These are phyloP conservation scores for Candida vartiovaarae DNA, from an alignment of 805 yeast genomes.

Conservation along the genomic window DNA sequence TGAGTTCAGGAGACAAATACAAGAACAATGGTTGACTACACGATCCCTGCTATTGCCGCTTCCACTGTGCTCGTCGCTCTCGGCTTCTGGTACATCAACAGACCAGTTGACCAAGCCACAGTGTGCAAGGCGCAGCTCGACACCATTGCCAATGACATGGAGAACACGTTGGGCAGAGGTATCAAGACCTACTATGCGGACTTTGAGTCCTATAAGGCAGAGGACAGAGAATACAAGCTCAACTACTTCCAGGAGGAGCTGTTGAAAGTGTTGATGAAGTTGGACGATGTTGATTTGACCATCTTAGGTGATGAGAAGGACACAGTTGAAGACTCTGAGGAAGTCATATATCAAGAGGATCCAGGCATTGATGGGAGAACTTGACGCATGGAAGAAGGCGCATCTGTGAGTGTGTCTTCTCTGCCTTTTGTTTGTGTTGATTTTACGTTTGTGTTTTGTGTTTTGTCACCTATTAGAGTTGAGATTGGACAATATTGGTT, in stretches of 20 bases:
- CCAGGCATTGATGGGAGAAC: slow-evolving; percentile 28
- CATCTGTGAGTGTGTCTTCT: too few species aligned
- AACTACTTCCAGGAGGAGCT: slow-evolving; percentile 61
- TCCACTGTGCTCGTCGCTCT: too few species aligned
- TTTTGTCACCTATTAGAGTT: too few species aligned
- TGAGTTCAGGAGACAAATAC: too few species aligned
- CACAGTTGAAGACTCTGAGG: slow-evolving; percentile 48
- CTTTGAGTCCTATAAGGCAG: slow-evolving; percentile 5
- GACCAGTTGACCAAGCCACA: too few species aligned
- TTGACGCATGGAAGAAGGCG: neutral
- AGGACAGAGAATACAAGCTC: slow-evolving; percentile 36
- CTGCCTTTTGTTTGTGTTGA: too few species aligned
- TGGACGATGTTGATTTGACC: slow-evolving; percentile 52
- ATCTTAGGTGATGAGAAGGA: slow-evolving; percentile 28
- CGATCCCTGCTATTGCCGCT: too few species aligned
- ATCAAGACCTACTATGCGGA: slow-evolving; percentile 6
- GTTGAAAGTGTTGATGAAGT: slow-evolving; percentile 54
- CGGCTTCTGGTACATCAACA: too few species aligned
- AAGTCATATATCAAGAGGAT: slow-evolving; percentile 52
- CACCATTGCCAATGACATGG: neutral
- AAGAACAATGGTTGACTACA: too few species aligned
- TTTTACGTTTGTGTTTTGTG: too few species aligned
- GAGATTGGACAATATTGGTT: too few species aligned
- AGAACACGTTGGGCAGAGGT: slow-evolving; percentile 1
- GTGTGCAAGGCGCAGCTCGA: too few species aligned